These are phyloP conservation scores for Clavispora vitiphila DNA, from an alignment of 805 yeast species.

Conservation along the genomic window DNA sequence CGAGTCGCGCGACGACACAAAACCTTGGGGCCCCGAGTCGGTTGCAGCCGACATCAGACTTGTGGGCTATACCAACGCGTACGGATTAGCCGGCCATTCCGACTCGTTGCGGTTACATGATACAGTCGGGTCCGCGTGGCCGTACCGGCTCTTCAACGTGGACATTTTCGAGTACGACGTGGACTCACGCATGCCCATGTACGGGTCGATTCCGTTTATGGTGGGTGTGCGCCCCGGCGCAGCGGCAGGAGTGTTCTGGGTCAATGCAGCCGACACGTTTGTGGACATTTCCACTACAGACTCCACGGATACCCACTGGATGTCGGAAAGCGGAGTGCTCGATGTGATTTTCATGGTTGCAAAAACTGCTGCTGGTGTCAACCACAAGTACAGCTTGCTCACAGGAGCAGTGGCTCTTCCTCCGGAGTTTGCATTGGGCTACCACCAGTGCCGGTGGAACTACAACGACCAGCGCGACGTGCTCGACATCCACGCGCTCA, in stretches of 20 bases:
- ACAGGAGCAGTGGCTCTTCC: slow-evolving; percentile 78
- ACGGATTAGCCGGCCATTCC: slow-evolving; percentile 97
- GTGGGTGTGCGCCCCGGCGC: slow-evolving; percentile 55
- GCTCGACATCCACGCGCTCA: slow-evolving; percentile 56
- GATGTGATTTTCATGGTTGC: slow-evolving; percentile 72
- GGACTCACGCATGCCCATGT: slow-evolving; percentile 83
- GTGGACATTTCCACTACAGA: slow-evolving; percentile 55
- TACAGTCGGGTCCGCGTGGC: slow-evolving; percentile 52
- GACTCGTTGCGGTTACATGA: slow-evolving; percentile 71
- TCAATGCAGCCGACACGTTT: slow-evolving; percentile 89
- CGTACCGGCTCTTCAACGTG: slow-evolving; percentile 86
- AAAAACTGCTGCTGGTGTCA: slow-evolving; percentile 49
- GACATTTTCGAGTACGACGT: slow-evolving; percentile 93
- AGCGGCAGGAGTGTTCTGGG: slow-evolving; percentile 83
- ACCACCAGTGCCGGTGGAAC: slow-evolving; percentile 98
- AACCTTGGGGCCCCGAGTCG: slow-evolving; percentile 87
- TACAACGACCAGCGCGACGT: slow-evolving; percentile 87
- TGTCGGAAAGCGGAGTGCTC: slow-evolving; percentile 81
- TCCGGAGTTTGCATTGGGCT: slow-evolving; percentile 72
- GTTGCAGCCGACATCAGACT: slow-evolving; percentile 75
- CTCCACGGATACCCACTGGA: slow-evolving; percentile 73
- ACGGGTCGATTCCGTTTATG: slow-evolving; percentile 90
- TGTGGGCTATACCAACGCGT: slow-evolving; percentile 55
- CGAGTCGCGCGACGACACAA: slow-evolving; percentile 59
- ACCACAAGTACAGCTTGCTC: slow-evolving; percentile 56